Conservation (phyloP, 352 stramenopile genomes). For the Phytophthora tubulina region DNA sequence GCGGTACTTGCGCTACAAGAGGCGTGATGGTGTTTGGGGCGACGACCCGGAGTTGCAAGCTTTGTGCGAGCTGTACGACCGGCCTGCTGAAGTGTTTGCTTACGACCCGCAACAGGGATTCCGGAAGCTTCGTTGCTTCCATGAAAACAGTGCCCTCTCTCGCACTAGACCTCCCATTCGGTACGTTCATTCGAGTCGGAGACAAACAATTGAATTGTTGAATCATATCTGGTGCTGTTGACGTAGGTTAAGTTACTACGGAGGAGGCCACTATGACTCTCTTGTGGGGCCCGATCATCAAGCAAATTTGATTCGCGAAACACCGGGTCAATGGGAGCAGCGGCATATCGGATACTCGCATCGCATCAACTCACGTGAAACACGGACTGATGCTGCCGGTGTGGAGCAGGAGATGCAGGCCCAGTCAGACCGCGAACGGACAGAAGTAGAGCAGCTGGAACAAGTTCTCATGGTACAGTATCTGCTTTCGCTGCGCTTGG, state of each 20-base stretch:
- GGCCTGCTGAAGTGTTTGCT: constrained; percentile 91
- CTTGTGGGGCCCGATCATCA: constrained; percentile 70
- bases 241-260: constrained; percentile 91
- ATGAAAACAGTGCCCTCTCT: constrained; percentile 75
- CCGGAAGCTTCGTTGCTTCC: constrained; percentile 89
- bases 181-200: constrained; percentile 34
- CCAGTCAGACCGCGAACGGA: constrained; percentile 57
- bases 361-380: constrained; percentile 74
- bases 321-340: constrained; percentile 72
- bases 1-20: constrained; percentile 93
- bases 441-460: constrained; percentile 78
- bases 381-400: constrained; percentile 30
- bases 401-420: constrained; percentile 43
- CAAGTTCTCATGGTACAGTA: constrained; percentile 70
- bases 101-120: constrained; percentile 82
- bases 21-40: constrained; percentile 92
- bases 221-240: constrained; percentile 6
- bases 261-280: constrained; percentile 93
- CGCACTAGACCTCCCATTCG: constrained; percentile 75
- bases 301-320: constrained; percentile 67
- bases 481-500: neutral
- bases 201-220: constrained; percentile 3
- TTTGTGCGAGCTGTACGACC: constrained; percentile 95
- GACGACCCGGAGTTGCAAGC: constrained; percentile 97
- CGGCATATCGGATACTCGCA: constrained; percentile 73